Evolutionary conservation across 1,139 yeast species (phyloP).

Genomic region (Arxiozyma bovina): DNA sequence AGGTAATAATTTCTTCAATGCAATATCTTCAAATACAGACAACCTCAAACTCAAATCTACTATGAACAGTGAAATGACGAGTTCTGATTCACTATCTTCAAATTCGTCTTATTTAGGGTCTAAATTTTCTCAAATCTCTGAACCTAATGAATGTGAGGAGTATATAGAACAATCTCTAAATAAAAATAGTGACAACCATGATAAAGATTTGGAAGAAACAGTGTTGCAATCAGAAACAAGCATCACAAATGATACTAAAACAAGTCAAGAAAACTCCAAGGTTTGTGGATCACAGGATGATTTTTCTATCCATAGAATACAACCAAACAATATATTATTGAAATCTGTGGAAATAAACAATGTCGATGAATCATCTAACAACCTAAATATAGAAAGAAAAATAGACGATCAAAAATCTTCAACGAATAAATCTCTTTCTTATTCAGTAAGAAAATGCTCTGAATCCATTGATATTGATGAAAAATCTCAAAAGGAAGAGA

Average conservation of each 20-base stretch:
- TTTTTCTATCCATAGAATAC: background rate
- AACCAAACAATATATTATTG: background rate
- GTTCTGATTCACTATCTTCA: background rate
- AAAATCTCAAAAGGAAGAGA: background rate
- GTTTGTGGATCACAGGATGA: background rate
- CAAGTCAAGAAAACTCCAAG: background rate
- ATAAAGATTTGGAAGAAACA: background rate
- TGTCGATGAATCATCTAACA: background rate
- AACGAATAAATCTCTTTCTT: background rate
- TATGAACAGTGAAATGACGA: no score
- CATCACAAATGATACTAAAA: background rate
- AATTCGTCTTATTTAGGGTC: background rate
- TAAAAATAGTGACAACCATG: background rate
- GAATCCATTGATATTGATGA: background rate
- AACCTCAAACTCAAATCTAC: background rate
- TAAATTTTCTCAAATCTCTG: background rate
- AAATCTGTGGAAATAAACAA: background rate
- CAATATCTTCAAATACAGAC: background rate
- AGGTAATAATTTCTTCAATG: conserved; percentile 5
- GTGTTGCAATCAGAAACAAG: background rate
- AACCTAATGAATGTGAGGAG: background rate
- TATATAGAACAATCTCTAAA: background rate
- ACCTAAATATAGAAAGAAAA: background rate
- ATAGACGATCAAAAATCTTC: background rate
- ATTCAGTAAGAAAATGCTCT: background rate